Base-by-base conservation (phyloP, 805 yeast genomes). In the Kuraishia cidri region DNA sequence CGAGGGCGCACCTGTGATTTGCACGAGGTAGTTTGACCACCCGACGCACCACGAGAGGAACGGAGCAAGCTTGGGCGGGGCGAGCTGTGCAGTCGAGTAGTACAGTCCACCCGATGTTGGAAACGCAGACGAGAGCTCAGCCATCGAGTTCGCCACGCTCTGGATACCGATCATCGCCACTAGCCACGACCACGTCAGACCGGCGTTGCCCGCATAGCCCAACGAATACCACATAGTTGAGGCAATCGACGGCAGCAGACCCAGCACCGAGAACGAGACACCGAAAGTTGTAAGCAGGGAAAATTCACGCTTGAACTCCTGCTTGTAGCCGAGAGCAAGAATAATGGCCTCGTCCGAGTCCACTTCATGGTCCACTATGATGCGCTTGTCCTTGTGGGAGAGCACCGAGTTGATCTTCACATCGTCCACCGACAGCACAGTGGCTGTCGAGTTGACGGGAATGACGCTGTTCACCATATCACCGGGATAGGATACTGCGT, bases 41-140 rank as follows among this genome's bases (percentile, higher is more conserved):
- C 81, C 76, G 6, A 75, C 72, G 31, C 67, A 46, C 81, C 81
- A 76, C 5, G 83, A 70, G 32, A 72, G 56, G 16, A 72, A 50
- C 1, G 80, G 71, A 12, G 68, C 68, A 50, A 56, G 60, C 41
- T 59, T 60, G 15, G 68, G 69, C 10, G 83, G 82, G 3, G 82
- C 69, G 40, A 76, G 55, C 44, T 74, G 73, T 2, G 74, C 65
- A 2, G 77, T 77, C 37, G 85, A 82, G 43, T 78, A 79, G 31
- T 80, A 81, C 6, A 80, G 65, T 29, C 85, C 85, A 18, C 81
- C 72, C 8, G 79, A 63, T 6, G 81, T 76, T 25, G 86, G 86
- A 56, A 72, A 72, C 5, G 81, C 75, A 17, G 74, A 64, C 9
- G 80, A 69, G 21, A 78, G 60, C 47, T 79, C 85, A 0, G 82